Base-by-base conservation (phyloP, 2,329 filamentous ascomycete genomes). In the Parastagonospora avenae region DNA sequence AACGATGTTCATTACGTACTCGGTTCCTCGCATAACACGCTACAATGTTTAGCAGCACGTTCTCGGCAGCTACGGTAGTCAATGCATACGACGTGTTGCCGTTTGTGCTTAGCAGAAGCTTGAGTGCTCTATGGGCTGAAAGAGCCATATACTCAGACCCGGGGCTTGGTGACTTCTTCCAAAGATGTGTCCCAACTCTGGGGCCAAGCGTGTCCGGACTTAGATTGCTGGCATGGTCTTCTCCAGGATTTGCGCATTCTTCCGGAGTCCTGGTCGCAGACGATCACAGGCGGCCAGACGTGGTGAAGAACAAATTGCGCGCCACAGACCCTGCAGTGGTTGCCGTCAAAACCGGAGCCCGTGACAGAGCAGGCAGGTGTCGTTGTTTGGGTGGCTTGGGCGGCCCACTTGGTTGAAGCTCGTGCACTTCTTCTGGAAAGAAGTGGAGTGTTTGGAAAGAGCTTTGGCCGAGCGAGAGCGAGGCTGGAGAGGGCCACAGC, bases 271-370 rank as follows among this genome's bases (percentile, higher is more conserved):
- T 53, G 55, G 51, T 37, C 41, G 30, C 12, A 12, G 46, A 16
- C 33, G 35, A 47, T 42, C 42, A 46, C 40, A 42, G 43, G 50
- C 12, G 15, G 37, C 38, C 43, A 33, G 47, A 41, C 48, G 46
- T 54, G 37, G 38, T 39, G 42, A 38, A 40, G 33, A 44, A 27
- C 14, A 30, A 40, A 31, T 31, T 30, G 28, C 41, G 45, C 30
- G 16, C 33, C 28, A 46, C 43, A 39, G 59, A 61, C 62, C 62
- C 62, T 65, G 60, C 52, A 65, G 57, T 46, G 30, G 62, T 65
- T 64, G 53, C 40, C 50, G 54, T 36, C 10, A 28, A 27, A 27
- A 15, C 32, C 36, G 30, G 30, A 30, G 36, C 35, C 19, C 19
- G 19, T 52, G 55, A 52, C 50, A 43, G 46, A 48, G 52, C 32